Percentiles rank a stretch among this genome's conserved stretches.
Evolutionary conservation across 1,284 basidiomycete genomes (phyloP).

Genomic region (Cryptococcus maquisensis): DNA sequence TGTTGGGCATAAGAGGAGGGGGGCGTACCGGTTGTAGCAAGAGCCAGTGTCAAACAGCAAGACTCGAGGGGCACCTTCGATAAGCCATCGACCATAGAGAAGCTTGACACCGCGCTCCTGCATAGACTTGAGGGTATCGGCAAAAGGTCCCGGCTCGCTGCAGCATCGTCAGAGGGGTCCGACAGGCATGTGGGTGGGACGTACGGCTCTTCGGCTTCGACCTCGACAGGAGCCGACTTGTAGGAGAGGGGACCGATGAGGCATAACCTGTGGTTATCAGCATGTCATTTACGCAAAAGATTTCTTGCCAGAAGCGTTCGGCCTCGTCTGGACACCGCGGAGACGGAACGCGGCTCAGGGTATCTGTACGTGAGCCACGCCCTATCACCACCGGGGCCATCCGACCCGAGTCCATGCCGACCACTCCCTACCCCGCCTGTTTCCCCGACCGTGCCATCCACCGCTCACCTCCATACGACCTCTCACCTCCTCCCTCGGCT

Average conservation of each 20-base stretch:
- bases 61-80: slow-evolving; percentile 90
- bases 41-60: slow-evolving; percentile 93
- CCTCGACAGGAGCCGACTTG: slow-evolving; percentile 98
- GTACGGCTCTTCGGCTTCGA: slow-evolving; percentile 82
- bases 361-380: no score
- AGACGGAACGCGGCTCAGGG: background rate
- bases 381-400: no score
- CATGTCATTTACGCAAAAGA: background rate
- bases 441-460: no score
- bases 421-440: no score
- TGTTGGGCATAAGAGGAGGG: background rate
- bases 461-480: no score
- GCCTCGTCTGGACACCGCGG: background rate
- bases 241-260: slow-evolving; percentile 93
- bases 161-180: background rate
- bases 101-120: slow-evolving; percentile 82
- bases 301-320: background rate
- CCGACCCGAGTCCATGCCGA: no score
- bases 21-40: slow-evolving; percentile 59
- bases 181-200: slow-evolving; percentile 10
- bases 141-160: slow-evolving; percentile 56
- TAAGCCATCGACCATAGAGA: slow-evolving; percentile 95
- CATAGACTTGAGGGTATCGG: slow-evolving; percentile 69
- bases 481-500: background rate
- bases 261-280: slow-evolving; percentile 20